Percentiles rank a stretch among this genome's conserved stretches.
Evolutionary conservation across 331 rosid species (phyloP).

Genomic region (Phaseolus coccineus): DNA sequence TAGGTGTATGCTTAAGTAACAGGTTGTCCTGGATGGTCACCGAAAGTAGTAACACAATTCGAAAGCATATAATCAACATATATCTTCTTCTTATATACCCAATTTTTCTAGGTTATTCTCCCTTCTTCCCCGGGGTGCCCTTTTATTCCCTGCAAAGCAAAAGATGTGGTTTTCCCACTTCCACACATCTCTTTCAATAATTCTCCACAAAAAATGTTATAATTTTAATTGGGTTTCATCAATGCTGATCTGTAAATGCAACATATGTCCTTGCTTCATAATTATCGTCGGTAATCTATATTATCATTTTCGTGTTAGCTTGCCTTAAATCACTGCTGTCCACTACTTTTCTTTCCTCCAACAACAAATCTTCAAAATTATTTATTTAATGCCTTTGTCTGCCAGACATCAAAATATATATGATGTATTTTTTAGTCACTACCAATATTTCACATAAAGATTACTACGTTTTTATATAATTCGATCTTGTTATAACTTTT

Average conservation of each 20-base stretch:
- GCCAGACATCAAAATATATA: not conserved
- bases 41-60: constrained; percentile 45
- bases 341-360: constrained; percentile 22
- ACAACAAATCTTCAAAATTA: not conserved
- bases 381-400: constrained; percentile 2
- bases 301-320: constrained; percentile 28
- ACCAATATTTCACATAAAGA: not conserved
- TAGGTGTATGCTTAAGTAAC: constrained; percentile 18
- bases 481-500: not conserved
- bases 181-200: constrained; percentile 38
- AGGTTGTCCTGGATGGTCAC: constrained; percentile 42
- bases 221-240: constrained; percentile 24
- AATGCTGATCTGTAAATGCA: constrained; percentile 46
- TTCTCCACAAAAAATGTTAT: not conserved
- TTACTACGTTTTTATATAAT: not conserved
- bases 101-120: constrained; percentile 17
- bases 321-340: constrained; percentile 33
- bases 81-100: constrained; percentile 7
- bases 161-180: constrained; percentile 43
- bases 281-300: constrained; percentile 23
- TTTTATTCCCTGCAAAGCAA: constrained; percentile 42
- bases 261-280: not conserved
- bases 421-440: not conserved
- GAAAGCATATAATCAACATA: constrained; percentile 46
- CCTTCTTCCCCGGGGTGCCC: not conserved